These are phyloP conservation scores for Plasmodium knowlesi DNA, from an alignment of 169 alveolate species.

Conservation along the genomic window DNA sequence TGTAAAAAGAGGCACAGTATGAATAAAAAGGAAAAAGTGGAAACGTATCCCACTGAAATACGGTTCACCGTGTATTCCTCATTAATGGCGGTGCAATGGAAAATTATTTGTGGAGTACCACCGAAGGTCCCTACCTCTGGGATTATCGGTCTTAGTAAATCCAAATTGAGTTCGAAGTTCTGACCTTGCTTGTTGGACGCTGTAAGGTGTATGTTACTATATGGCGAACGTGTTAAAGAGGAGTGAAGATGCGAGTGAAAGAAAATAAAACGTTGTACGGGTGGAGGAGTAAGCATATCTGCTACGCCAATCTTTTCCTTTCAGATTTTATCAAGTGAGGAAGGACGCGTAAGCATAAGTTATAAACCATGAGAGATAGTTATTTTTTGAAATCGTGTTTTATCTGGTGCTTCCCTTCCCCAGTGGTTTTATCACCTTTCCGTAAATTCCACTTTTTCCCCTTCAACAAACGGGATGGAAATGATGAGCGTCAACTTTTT, in stretches of 20 bases:
- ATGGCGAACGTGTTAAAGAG: background rate
- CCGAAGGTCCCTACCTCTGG: slow-evolving; percentile 39
- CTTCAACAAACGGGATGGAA: slow-evolving; percentile 17
- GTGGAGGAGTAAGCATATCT: background rate
- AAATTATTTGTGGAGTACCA: background rate
- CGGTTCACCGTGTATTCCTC: background rate
- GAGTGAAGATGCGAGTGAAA: background rate
- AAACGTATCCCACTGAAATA: background rate
- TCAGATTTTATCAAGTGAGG: background rate
- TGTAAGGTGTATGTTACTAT: slow-evolving; percentile 46
- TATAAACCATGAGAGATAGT: background rate
- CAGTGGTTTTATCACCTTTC: slow-evolving; percentile 54
- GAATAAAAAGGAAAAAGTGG: background rate
- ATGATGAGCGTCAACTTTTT: slow-evolving; percentile 41
- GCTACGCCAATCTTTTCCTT: background rate
- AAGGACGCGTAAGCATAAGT: background rate
- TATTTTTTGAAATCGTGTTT: background rate
- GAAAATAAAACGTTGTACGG: background rate
- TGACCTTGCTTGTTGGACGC: slow-evolving; percentile 38
- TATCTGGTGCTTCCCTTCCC: background rate
- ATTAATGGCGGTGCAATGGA: background rate
- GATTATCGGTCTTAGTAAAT: slow-evolving; percentile 57
- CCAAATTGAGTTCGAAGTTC: slow-evolving; percentile 12
- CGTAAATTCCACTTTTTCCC: slow-evolving; percentile 46
- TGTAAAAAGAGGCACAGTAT: background rate